Percentiles rank a stretch among this genome's conserved stretches.
Conservation (phyloP, 1,284 basidiomycete species). For the Serendipita sp. region DNA sequence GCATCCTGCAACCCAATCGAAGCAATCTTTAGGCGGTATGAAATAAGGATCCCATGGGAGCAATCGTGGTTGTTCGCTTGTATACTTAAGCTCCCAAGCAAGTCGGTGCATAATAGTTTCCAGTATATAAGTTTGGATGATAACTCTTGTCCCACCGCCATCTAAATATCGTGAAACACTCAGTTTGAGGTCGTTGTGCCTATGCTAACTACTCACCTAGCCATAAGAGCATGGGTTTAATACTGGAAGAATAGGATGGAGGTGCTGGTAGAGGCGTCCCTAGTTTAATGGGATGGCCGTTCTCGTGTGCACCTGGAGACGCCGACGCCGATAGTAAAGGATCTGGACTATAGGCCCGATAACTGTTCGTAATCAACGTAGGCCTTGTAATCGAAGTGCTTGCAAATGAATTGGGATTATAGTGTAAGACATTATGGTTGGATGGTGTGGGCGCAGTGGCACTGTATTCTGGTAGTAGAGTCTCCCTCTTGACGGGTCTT, state of each 20-base stretch:
- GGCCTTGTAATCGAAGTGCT: no score
- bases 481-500: neutral
- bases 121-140: neutral
- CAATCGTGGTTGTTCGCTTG: neutral
- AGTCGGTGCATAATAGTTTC: neutral
- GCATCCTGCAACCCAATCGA: constrained; percentile 3
- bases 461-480: neutral
- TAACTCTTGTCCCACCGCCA: neutral
- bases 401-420: no score
- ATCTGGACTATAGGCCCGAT: no score
- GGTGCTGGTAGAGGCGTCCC: neutral
- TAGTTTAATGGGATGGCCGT: no score
- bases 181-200: neutral
- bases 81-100: neutral
- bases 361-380: no score
- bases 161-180: neutral
- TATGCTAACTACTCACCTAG: neutral
- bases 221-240: constrained; percentile 3
- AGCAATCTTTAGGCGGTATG: neutral
- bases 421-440: no score
- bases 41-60: neutral
- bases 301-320: no score
- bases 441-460: neutral
- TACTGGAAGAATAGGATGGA: neutral
- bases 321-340: no score